Evolutionary conservation across 78 protist species (phyloP), one percentile per base, ranked within the genome.

Genomic region (Capsaspora owczarzaki): DNA sequence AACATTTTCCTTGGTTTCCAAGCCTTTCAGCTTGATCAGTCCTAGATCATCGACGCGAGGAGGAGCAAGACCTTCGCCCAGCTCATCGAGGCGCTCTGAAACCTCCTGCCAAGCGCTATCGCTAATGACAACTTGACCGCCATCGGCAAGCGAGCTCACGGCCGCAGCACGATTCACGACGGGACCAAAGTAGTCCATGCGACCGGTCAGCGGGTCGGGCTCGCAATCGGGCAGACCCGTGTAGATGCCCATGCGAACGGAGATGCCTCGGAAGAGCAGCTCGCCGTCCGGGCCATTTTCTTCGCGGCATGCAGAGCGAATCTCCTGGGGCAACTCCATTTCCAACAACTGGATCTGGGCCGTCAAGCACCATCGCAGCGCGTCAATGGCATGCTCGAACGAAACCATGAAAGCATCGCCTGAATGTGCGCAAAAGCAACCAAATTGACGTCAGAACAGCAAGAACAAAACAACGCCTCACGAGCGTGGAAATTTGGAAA

Each of bases 371-470:
- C 83, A 85, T 14, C 23, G 22, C 0, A 79, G 74, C 2, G 88
- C 88, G 5, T 0, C 0, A 22, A 42, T 0, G 6, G 81, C 31
- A 5, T 63, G 0, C 29, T 33, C 69, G 85, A 89, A 89, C 47
- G 92, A 86, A 4, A 82, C 44, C 92, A 89, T 89, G 78, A 89
- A 89, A 0, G 87, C 86, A 42, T 89, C 91, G 14, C 90, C 89
- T 61, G 78, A 44, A 44, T 16, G 40, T 22, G 40, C 20, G n/a
- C n/a, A n/a, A n/a, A n/a, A n/a, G n/a, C n/a, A n/a, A n/a, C n/a
- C n/a, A n/a, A n/a, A n/a, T n/a, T n/a, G n/a, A n/a, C n/a, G n/a
- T n/a, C n/a, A n/a, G n/a, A n/a, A n/a, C n/a, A n/a, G n/a, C n/a
- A n/a, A n/a, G n/a, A n/a, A n/a, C n/a, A n/a, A n/a, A n/a, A n/a